Evolutionary conservation across 306 rosid genomes (phyloP), one percentile per base, ranked within the genome.

Genomic region (Clitoria ternatea): DNA sequence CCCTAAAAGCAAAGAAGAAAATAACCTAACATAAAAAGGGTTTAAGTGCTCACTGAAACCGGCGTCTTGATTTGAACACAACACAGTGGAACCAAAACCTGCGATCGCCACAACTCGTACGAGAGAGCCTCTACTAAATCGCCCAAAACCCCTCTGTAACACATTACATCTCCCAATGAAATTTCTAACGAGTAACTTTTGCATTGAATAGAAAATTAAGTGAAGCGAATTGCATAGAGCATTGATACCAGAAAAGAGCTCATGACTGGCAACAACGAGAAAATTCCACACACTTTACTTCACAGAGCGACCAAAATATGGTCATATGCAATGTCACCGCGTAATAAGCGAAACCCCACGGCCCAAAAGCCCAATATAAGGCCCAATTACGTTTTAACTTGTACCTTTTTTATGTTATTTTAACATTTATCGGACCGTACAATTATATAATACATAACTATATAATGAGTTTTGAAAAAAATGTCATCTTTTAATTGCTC

Each of bases 61-160:
- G 22, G 43, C 6, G 4, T 55, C 3, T 43, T 22, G 53, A 12
- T 23, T 35, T 24, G 72, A 72, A 24, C 43, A 81, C 2, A 74
- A 29, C 1, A 85, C 8, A 15, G 79, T 53, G 1, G 90, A 84
- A 37, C 94, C 95, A 33, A 61, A 83, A 7, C 87, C 75, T 0
- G 82, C 86, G 7, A 83, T 26, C 3, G 85, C 90, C 3, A 39
- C 80, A 7, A 80, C 57, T 65, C 87, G 80, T 37, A 44, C 10
- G 24, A 81, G 37, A 6, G 73, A 62, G 26, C 49, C 76, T 79
- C 81, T 59, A 23, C 67, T 30, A 12, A 40, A 71, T 52, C 39
- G 40, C 11, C 54, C 61, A 64, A 79, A 18, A 8, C 69, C 78
- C 39, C 76, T 74, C 96, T 93, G 86, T 71, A 61, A 71, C 8